A percentile compares a stretch with the other conserved stretches of the same genome.
phyloP scores from a whole-genome alignment of 495 filamentous ascomycete genomes.

The Aspergillus hancockii region DNA sequence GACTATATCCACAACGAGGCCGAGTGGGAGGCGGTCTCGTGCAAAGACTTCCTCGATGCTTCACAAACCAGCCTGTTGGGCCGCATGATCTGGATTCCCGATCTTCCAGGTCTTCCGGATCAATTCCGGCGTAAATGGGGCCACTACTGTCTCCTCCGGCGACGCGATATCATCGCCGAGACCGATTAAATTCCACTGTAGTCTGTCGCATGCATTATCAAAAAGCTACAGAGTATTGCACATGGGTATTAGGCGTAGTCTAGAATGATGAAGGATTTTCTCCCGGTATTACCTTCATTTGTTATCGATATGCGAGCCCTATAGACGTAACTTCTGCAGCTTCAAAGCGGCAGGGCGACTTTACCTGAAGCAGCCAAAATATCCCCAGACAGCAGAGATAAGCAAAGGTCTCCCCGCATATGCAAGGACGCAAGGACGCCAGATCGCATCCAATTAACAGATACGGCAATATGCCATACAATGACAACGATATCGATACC shows the following conservation, averaged over 20 bases:
- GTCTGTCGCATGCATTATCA: not conserved
- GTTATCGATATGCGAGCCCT: slow-evolving; percentile 6
- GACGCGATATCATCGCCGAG: slow-evolving; percentile 25
- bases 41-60: slow-evolving; percentile 79
- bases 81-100: slow-evolving; percentile 83
- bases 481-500: too few relatives aligned
- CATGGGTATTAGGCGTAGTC: too few relatives aligned
- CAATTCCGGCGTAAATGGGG: slow-evolving; percentile 75
- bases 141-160: slow-evolving; percentile 74
- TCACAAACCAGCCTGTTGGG: slow-evolving; percentile 69
- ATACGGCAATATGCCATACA: slow-evolving; percentile 22
- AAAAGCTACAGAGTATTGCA: too few relatives aligned
- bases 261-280: too few relatives aligned
- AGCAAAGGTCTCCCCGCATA: not conserved
- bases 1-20: slow-evolving; percentile 67
- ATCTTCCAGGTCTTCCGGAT: slow-evolving; percentile 67
- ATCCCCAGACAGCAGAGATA: slow-evolving; percentile 9
- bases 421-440: not conserved
- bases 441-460: slow-evolving; percentile 38
- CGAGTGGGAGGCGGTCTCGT: slow-evolving; percentile 74
- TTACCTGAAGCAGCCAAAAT: slow-evolving; percentile 11
- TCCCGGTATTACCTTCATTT: slow-evolving; percentile 1
- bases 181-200: not conserved
- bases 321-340: not conserved
- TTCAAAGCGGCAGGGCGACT: not conserved